Base-by-base conservation (phyloP, 2,329 filamentous ascomycete species). In the Microsporum ferrugineum region DNA sequence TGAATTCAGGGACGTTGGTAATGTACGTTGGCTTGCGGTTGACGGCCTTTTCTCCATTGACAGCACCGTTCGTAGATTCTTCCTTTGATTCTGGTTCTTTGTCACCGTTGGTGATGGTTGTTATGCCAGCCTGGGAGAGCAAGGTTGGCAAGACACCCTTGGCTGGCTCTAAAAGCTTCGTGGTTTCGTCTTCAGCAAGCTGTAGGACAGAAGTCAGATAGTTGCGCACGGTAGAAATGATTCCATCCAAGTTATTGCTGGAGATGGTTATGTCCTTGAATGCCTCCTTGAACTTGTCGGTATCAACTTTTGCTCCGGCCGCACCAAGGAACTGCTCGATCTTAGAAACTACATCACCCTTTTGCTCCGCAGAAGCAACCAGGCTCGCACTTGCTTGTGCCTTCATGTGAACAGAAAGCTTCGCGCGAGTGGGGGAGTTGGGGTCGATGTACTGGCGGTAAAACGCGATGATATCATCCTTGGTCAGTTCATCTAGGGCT, bases 361-460 rank as follows among this genome's bases (percentile, higher is more conserved):
- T 60, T 53, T 63, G 60, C 17, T 66, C 66, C 38, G 65, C 63
- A 5, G 66, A 62, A 31, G 67, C 66, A 38, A 69, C 70, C 2
- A 75, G 73, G 31, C 78, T 77, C 33, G 80, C 78, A 58, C 77
- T 76, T 2, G 82, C 81, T 69, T 92, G 88, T 0, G 92, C 92
- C 60, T 87, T 82, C 29, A 97, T 79, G 70, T 97, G 88, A 14
- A 96, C 84, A 0, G 89, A 86, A 5, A 95, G 75, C 71, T 96
- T 96, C n/a, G 90, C 86, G 57, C 94, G 84, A 0, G 77, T 78
- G 0, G 81, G 75, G 2, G 92, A 96, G 0, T 79, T 76, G 0
- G 91, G 91, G 63, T 85, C 82, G 66, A 99, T 88, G 75, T 85
- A 88, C 31, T 82, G 80, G 36, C 83, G 77, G 77, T 85, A 97